These are phyloP conservation scores for Ophiostoma montium DNA, from an alignment of 2,329 filamentous ascomycete species.

Conservation along the genomic window DNA sequence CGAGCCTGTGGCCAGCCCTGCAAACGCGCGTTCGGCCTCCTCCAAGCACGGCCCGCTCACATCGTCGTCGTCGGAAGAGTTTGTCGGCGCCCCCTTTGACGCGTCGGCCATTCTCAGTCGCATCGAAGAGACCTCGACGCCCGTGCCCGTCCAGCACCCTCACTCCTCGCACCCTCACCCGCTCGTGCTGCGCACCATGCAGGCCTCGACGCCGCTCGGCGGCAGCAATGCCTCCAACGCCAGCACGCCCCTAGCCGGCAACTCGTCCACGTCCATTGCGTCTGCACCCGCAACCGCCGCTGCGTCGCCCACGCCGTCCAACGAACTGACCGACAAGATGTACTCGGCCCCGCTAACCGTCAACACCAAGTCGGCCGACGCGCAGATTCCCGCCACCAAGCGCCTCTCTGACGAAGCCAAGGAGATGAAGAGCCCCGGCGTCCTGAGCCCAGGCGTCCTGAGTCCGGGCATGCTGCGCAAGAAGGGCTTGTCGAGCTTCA, in stretches of 20 bases:
- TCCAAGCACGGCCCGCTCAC: constrained; percentile 25
- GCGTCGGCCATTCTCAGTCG: constrained; percentile 46
- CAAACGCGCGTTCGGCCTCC: background rate
- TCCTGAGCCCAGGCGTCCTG: constrained; percentile 11
- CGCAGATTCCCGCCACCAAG: constrained; percentile 40
- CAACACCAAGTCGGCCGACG: constrained; percentile 25
- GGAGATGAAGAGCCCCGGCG: constrained; percentile 34
- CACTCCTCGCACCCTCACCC: background rate
- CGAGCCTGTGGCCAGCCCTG: constrained; percentile 12
- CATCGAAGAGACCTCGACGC: constrained; percentile 38
- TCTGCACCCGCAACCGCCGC: constrained; percentile 10
- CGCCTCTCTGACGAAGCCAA: constrained; percentile 67
- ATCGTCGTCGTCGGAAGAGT: constrained; percentile 38
- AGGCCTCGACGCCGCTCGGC: background rate
- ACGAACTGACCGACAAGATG: constrained; percentile 31
- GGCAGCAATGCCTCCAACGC: constrained; percentile 29
- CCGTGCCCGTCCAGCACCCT: constrained; percentile 15
- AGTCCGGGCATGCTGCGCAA: constrained; percentile 48
- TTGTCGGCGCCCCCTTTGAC: constrained; percentile 53
- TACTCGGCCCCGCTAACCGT: constrained; percentile 18
- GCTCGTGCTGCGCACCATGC: constrained; percentile 13
- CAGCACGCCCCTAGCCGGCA: constrained; percentile 24
- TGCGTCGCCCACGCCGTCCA: constrained; percentile 9
- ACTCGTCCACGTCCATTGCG: constrained; percentile 2
- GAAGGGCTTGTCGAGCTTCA: constrained; percentile 80